Evolutionary conservation across 495 filamentous ascomycete genomes (phyloP).

Genomic region (Tuber melanosporum): DNA sequence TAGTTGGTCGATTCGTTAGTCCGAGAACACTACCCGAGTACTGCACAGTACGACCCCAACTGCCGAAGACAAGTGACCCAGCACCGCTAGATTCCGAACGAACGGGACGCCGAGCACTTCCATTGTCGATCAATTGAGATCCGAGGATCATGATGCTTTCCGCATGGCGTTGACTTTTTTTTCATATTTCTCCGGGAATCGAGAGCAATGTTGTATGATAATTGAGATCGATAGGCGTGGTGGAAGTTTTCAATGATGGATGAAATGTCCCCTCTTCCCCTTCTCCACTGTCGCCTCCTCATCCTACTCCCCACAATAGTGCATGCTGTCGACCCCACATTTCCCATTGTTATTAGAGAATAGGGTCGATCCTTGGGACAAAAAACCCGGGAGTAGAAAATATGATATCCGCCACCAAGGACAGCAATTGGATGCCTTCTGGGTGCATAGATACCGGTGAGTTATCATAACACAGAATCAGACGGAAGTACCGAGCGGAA

Average conservation of each 20-base stretch:
- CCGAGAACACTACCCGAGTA: neutral
- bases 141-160: neutral
- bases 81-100: neutral
- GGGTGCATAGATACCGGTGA: neutral
- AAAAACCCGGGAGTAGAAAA: neutral
- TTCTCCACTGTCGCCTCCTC: neutral
- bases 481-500: neutral
- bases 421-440: neutral
- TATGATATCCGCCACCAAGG: neutral
- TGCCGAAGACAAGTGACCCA: neutral
- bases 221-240: neutral
- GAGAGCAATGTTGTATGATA: neutral
- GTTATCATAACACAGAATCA: neutral
- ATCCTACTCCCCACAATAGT: neutral
- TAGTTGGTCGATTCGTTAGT: neutral
- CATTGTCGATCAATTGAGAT: neutral
- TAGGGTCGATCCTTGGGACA: neutral
- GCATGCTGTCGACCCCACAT: neutral
- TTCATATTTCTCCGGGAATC: neutral
- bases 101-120: neutral
- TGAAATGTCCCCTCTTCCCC: neutral
- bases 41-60: neutral
- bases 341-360: neutral
- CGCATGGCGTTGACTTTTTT: neutral
- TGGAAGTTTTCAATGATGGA: neutral